Conservation (phyloP, 805 yeast species). For the Candida silvatica region DNA sequence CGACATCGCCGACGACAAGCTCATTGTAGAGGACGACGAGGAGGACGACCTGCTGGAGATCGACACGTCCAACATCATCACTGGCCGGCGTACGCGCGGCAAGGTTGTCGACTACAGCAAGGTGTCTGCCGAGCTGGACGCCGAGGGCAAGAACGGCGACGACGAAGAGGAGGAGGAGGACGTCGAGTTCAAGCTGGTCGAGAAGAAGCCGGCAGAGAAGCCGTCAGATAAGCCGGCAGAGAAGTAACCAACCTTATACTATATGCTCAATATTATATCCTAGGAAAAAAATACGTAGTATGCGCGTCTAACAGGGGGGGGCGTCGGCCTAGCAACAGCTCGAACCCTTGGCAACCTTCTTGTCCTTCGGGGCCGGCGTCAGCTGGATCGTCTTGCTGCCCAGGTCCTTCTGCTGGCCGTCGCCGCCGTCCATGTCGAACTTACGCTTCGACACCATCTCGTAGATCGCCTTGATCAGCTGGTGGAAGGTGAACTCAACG, state of each 20-base stretch:
- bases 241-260: slow-evolving; percentile 4
- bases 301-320: neutral
- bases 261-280: neutral
- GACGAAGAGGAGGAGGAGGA: slow-evolving; percentile 35
- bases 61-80: slow-evolving; percentile 73
- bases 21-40: slow-evolving; percentile 54
- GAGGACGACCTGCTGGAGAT: slow-evolving; percentile 78
- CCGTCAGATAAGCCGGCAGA: slow-evolving; percentile 36
- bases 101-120: slow-evolving; percentile 77
- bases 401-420: slow-evolving; percentile 31
- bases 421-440: slow-evolving; percentile 74
- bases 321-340: slow-evolving; percentile 52
- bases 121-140: slow-evolving; percentile 64
- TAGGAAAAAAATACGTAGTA: neutral
- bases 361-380: slow-evolving; percentile 88
- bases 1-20: slow-evolving; percentile 42
- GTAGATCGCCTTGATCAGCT: slow-evolving; percentile 84
- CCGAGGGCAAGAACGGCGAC: slow-evolving; percentile 40
- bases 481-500: slow-evolving; percentile 91
- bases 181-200: slow-evolving; percentile 39
- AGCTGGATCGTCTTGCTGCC: slow-evolving; percentile 88
- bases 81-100: slow-evolving; percentile 87
- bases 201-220: slow-evolving; percentile 9
- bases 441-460: slow-evolving; percentile 93
- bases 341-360: slow-evolving; percentile 45